Percentiles rank a stretch among this genome's conserved stretches.
Conservation (phyloP, 2,329 filamentous ascomycete genomes). For the Metarhizium anisopliae region DNA sequence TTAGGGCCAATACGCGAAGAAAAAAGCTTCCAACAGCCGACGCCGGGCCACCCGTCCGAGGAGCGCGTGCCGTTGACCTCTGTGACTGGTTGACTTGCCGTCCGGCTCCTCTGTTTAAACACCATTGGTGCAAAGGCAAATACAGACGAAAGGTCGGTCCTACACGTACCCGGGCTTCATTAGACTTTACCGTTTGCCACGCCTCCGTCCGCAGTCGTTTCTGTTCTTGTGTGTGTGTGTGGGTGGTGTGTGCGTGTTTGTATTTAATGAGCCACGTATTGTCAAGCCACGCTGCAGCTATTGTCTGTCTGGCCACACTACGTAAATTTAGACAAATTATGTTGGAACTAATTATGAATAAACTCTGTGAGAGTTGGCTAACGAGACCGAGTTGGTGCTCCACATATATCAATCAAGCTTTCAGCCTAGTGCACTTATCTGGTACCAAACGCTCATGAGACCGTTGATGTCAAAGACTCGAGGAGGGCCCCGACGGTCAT, state of each 20-base stretch:
- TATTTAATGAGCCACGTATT: neutral
- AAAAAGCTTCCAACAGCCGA: too few species aligned
- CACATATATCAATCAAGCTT: neutral
- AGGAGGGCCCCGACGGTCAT: too few species aligned
- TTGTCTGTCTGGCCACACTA: neutral
- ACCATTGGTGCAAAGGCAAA: neutral
- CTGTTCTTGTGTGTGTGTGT: neutral
- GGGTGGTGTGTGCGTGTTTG: too few species aligned
- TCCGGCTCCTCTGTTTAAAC: neutral
- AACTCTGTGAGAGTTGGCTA: too few species aligned
- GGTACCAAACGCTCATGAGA: too few species aligned
- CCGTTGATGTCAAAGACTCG: too few species aligned
- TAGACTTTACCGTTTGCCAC: neutral
- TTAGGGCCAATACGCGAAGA: too few species aligned
- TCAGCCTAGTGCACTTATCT: neutral
- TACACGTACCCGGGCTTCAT: neutral
- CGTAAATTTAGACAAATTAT: neutral
- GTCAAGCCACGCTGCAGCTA: neutral
- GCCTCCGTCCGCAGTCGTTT: neutral
- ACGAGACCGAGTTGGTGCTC: too few species aligned
- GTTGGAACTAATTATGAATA: neutral
- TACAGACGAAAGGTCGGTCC: neutral
- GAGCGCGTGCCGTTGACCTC: too few species aligned
- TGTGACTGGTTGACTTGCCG: too few species aligned
- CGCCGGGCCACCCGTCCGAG: too few species aligned